Conservation (phyloP, 352 stramenopile genomes). For the Globisporangium cystogenes region DNA sequence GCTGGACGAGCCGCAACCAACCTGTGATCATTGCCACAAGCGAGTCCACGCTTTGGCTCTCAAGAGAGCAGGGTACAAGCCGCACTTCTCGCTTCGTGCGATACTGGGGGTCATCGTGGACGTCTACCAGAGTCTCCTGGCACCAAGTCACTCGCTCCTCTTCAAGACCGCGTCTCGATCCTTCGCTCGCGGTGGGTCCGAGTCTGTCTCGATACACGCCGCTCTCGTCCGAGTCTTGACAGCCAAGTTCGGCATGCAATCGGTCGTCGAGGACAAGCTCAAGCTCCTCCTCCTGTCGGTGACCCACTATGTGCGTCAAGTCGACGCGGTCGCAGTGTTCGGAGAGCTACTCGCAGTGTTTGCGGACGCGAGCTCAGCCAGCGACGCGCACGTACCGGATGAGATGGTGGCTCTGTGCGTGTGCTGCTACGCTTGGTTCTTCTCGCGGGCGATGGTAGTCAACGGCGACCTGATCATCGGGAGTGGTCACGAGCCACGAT, state of each 20-base stretch:
- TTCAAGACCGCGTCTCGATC: conserved; percentile 29
- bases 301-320: conserved; percentile 38
- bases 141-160: conserved; percentile 29
- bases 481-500: background rate
- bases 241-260: conserved; percentile 41
- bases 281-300: conserved; percentile 61
- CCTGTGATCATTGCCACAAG: conserved; percentile 23
- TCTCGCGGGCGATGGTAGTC: conserved; percentile 54
- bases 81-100: conserved; percentile 47
- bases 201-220: conserved; percentile 32
- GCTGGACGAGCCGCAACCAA: background rate
- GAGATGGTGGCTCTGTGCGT: conserved; percentile 57
- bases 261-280: conserved; percentile 49
- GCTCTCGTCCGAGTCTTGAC: conserved; percentile 41
- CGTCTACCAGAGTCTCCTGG: conserved; percentile 41
- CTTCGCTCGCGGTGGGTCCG: background rate
- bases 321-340: conserved; percentile 62
- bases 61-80: conserved; percentile 19
- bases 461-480: conserved; percentile 27
- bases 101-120: conserved; percentile 48
- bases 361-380: conserved; percentile 5
- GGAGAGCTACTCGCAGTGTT: conserved; percentile 59
- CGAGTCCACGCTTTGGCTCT: conserved; percentile 30
- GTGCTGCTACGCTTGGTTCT: conserved; percentile 50
- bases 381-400: conserved; percentile 29